Percentiles rank a stretch among this genome's conserved stretches.
phyloP scores from a whole-genome alignment of 352 stramenopile species.

The Phytophthora nicotianae region DNA sequence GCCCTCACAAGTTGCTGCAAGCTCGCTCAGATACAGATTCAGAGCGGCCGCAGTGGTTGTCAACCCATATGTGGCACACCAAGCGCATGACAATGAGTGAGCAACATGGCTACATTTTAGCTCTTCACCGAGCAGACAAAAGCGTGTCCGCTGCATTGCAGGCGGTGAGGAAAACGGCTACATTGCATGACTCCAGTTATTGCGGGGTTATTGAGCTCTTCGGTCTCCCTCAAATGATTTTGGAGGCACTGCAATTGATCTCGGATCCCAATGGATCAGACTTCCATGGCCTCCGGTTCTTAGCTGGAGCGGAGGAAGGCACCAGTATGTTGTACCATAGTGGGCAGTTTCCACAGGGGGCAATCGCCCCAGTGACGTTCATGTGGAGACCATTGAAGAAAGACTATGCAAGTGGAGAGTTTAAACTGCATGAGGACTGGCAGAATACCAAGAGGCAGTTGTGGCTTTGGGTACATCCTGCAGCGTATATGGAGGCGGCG shows the following conservation, averaged over 20 bases:
- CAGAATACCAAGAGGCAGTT: constrained; percentile 63
- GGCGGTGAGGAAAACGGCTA: constrained; percentile 53
- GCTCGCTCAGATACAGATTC: neutral
- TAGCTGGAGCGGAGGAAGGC: constrained; percentile 61
- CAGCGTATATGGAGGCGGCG: constrained; percentile 75
- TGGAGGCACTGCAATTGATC: constrained; percentile 67
- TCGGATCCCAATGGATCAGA: constrained; percentile 67
- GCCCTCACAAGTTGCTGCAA: constrained; percentile 53
- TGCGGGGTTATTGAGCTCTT: constrained; percentile 72
- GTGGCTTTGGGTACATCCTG: constrained; percentile 83
- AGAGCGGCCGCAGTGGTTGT: constrained; percentile 48
- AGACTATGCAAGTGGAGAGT: constrained; percentile 32
- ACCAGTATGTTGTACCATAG: constrained; percentile 58
- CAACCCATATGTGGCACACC: constrained; percentile 77
- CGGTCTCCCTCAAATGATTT: constrained; percentile 57
- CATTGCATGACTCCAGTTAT: constrained; percentile 70
- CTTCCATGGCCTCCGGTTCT: constrained; percentile 60
- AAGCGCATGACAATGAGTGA: constrained; percentile 77
- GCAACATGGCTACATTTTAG: constrained; percentile 54
- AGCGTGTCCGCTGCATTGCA: constrained; percentile 68
- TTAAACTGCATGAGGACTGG: constrained; percentile 48
- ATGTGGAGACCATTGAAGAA: constrained; percentile 65
- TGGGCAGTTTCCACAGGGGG: constrained; percentile 58
- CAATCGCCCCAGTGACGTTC: constrained; percentile 75
- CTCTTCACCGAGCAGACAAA: constrained; percentile 58